Percentiles rank a stretch among this genome's conserved stretches.
These are phyloP conservation scores for Heliosperma pusillum DNA, from an alignment of 148 eudicot genomes.

Conservation along the genomic window DNA sequence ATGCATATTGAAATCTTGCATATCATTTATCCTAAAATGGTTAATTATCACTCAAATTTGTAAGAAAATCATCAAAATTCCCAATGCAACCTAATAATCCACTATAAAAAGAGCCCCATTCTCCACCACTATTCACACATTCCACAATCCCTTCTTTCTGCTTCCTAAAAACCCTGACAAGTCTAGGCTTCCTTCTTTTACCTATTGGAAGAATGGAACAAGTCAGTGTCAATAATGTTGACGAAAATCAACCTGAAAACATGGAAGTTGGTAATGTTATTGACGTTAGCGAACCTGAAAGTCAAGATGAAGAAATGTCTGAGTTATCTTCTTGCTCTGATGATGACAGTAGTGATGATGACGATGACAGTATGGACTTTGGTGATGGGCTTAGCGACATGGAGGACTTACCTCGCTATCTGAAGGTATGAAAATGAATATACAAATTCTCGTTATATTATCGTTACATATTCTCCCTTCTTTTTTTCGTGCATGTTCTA, in stretches of 20 bases:
- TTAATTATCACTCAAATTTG: not conserved
- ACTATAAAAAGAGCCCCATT: not conserved
- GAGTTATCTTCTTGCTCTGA: not conserved
- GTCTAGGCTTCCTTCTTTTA: not conserved
- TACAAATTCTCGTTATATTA: not conserved
- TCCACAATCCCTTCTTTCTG: not conserved
- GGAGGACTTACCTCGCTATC: not conserved
- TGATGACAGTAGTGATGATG: not conserved
- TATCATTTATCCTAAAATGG: not conserved
- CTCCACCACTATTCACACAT: not conserved
- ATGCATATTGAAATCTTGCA: not conserved
- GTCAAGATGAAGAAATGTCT: not conserved
- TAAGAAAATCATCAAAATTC: not conserved
- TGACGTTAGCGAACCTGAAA: not conserved
- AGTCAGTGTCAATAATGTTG: not conserved
- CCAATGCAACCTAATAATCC: not conserved
- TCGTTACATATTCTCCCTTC: not conserved
- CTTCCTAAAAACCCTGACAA: not conserved
- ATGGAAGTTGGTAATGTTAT: not conserved
- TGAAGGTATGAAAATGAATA: not conserved
- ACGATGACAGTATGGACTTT: not conserved
- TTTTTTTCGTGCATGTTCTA: not conserved
- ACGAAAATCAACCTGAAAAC: not conserved
- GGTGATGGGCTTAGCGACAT: not conserved
- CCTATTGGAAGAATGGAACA: not conserved